A percentile compares a stretch with the other conserved stretches of the same genome.
Conservation (phyloP, 2,329 filamentous ascomycete genomes). For the Exserohilum rostratum region DNA sequence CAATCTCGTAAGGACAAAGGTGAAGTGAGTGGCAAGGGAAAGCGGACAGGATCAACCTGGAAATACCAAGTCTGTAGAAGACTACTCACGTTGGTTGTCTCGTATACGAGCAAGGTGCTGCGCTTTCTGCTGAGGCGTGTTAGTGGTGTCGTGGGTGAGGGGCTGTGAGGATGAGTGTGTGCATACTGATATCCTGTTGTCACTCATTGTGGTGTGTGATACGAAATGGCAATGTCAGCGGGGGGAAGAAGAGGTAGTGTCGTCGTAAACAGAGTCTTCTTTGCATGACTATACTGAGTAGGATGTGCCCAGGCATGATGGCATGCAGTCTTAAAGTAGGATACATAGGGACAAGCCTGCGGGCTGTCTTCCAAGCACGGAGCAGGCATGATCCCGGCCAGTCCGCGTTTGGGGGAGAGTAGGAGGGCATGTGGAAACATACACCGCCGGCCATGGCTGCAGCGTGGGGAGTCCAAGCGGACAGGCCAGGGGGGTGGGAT, state of each 20-base stretch:
- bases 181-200: conserved; percentile 31
- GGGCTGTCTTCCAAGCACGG: conserved; percentile 28
- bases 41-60: not conserved
- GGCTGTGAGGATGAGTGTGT: not conserved
- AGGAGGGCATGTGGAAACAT: conserved; percentile 22
- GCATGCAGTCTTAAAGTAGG: conserved; percentile 34
- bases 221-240: conserved; percentile 11
- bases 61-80: not conserved
- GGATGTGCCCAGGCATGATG: conserved; percentile 27
- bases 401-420: conserved; percentile 25
- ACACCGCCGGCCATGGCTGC: conserved; percentile 21
- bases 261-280: conserved; percentile 21
- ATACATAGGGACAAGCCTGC: conserved; percentile 22
- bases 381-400: conserved; percentile 24
- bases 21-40: not conserved
- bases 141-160: not conserved
- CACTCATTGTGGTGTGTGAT: conserved; percentile 35
- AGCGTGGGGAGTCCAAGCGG: conserved; percentile 29
- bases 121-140: conserved; percentile 34
- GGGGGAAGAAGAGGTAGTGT: conserved; percentile 10
- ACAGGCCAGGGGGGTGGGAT: conserved; percentile 17
- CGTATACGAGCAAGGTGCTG: conserved; percentile 66
- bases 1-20: not conserved
- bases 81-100: conserved; percentile 67
- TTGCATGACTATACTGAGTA: conserved; percentile 27